Evolutionary conservation across 495 filamentous ascomycete species (phyloP).

Genomic region (Talaromyces ruber): DNA sequence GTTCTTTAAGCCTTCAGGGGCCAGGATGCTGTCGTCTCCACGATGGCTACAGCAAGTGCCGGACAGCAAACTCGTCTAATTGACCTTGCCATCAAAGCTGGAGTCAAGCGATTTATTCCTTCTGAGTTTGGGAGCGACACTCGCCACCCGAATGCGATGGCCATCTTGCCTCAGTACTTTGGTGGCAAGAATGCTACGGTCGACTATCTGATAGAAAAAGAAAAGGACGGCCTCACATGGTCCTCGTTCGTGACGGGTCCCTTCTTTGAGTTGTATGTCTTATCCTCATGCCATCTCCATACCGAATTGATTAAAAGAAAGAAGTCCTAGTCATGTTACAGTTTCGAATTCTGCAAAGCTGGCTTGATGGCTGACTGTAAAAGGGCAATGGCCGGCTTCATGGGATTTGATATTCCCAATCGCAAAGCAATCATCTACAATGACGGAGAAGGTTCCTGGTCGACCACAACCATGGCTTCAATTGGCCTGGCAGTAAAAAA

Average conservation of each 20-base stretch:
- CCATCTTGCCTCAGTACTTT: slow-evolving; percentile 32
- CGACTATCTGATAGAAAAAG: neutral
- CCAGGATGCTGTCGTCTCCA: slow-evolving; percentile 32
- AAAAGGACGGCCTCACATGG: neutral
- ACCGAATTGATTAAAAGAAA: no score
- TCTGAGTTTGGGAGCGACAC: slow-evolving; percentile 35
- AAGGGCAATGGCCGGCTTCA: neutral
- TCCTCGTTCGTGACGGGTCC: neutral
- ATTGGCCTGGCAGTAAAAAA: neutral
- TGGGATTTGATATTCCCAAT: neutral
- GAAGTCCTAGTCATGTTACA: neutral
- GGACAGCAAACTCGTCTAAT: slow-evolving; percentile 30
- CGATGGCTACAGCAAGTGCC: slow-evolving; percentile 16
- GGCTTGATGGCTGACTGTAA: neutral
- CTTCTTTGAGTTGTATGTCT: neutral
- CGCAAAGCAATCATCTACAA: neutral
- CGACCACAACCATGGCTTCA: neutral
- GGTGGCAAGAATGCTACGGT: slow-evolving; percentile 19
- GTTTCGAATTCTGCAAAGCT: neutral
- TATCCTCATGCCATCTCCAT: neutral
- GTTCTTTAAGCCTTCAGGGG: slow-evolving; percentile 14
- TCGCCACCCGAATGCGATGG: slow-evolving; percentile 27
- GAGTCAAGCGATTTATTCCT: slow-evolving; percentile 46
- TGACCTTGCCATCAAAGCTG: slow-evolving; percentile 39
- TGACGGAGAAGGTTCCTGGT: neutral